Evolutionary conservation across 306 rosid genomes (phyloP), one percentile per base, ranked within the genome.

Genomic region (Begonia loranthoides): DNA sequence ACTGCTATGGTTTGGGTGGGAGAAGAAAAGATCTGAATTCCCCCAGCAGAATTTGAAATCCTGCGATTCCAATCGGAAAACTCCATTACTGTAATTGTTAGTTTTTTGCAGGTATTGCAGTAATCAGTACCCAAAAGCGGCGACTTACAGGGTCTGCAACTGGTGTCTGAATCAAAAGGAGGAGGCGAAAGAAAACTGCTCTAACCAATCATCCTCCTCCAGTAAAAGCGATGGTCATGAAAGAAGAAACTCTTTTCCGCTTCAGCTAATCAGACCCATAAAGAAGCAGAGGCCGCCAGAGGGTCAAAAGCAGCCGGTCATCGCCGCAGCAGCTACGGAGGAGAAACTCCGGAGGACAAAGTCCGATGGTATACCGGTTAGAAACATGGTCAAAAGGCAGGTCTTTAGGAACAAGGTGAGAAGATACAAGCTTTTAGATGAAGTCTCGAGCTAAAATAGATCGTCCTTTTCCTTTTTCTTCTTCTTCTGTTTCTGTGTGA

Each of bases 351-450:
- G 79, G 45, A 76, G 88, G 56, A 80, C 86, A 10, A 70, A 69
- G 55, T 83, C 94, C 9, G 93, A 76, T 62, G 65, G 70, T 9
- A 70, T 76, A 10, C 53, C 83, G 15, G 74, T 66, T 10, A 54
- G 38, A 9, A 66, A 1, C 36, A 76, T 76, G 69, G 56, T 68
- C 57, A 66, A 73, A 9, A 81, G 61, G 57, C 95, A 54, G 38
- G 81, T 76, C 14, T 78, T 80, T 45, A 80, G 87, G 82, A 83
- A 78, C 49, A 90, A 83, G 77, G 96, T 79, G 5, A 82, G 99
- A 70, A 86, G 95, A 87, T 90, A 90, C 59, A 90, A 86, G 75
- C 95, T 86, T 68, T 66, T 90, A 67, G 99, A 90, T 49, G 95
- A 86, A 71, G 99, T 90, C 75, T 82, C 99, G 2, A 82, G 90